phyloP scores from a whole-genome alignment of 768 basidiomycete genomes.

The Daedalea quercina region DNA sequence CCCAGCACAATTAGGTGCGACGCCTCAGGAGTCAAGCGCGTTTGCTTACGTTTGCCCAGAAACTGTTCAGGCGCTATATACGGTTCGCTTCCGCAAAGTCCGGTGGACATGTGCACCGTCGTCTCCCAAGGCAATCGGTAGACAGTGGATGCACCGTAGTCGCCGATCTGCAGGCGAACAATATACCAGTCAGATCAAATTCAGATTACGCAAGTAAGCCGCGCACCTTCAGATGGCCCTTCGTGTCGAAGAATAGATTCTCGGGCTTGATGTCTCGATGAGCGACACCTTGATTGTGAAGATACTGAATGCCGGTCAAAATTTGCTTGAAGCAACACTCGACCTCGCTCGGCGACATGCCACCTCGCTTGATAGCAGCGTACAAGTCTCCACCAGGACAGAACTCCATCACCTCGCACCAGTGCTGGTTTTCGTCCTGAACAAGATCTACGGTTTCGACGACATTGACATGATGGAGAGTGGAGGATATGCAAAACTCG shows the following conservation, averaged over 20 bases:
- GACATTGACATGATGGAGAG: constrained; percentile 87
- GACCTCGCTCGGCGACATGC: constrained; percentile 86
- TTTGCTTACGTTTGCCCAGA: constrained; percentile 84
- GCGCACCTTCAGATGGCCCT: constrained; percentile 87
- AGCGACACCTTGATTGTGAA: constrained; percentile 95
- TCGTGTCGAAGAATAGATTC: constrained; percentile 90
- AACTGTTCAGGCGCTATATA: constrained; percentile 99
- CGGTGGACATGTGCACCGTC: constrained; percentile 95
- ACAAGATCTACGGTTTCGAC: constrained; percentile 99
- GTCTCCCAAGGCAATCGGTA: constrained; percentile 98
- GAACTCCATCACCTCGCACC: constrained; percentile 99
- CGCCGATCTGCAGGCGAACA: constrained; percentile 68
- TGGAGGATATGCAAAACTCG: constrained; percentile 98
- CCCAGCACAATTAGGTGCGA: constrained; percentile 30
- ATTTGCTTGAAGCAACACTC: constrained; percentile 99
- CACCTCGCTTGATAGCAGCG: constrained; percentile 96
- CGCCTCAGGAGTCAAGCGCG: constrained; percentile 24
- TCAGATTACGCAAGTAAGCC: too few species aligned
- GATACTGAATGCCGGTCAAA: constrained; percentile 78
- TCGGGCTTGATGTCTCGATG: constrained; percentile 98
- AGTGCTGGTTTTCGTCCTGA: constrained; percentile 94
- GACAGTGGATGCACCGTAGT: constrained; percentile 98
- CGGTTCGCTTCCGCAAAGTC: constrained; percentile 94
- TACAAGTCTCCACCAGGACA: constrained; percentile 98
- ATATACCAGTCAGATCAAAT: too few species aligned